These are phyloP conservation scores for Parathielavia hyrcaniae DNA, from an alignment of 495 filamentous ascomycete genomes.

Conservation along the genomic window DNA sequence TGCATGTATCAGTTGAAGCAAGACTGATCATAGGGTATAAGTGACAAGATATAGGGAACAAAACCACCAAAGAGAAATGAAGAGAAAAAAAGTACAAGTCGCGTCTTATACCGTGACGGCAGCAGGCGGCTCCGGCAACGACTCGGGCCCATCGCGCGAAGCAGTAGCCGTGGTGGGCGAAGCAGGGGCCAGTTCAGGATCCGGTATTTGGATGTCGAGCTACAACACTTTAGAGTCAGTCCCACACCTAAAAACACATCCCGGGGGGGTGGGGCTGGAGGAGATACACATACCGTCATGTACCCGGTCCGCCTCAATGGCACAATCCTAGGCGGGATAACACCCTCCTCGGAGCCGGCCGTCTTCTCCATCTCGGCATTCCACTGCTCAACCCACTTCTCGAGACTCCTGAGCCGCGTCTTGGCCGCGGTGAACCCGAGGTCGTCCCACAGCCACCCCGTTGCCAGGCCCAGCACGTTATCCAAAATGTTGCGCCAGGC, in stretches of 20 bases:
- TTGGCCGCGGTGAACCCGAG: constrained; percentile 68
- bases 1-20: constrained; percentile 7
- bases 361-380: constrained; percentile 59
- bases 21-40: constrained; percentile 7
- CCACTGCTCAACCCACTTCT: constrained; percentile 74
- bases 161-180: constrained; percentile 29
- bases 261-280: too few species aligned
- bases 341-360: constrained; percentile 46
- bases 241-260: neutral
- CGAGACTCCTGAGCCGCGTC: constrained; percentile 56
- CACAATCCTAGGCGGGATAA: constrained; percentile 61
- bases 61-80: neutral
- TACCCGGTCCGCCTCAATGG: constrained; percentile 77
- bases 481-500: constrained; percentile 66
- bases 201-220: constrained; percentile 37
- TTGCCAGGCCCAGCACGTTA: constrained; percentile 65
- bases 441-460: constrained; percentile 93
- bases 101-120: constrained; percentile 12
- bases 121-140: constrained; percentile 15
- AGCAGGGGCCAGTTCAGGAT: constrained; percentile 33
- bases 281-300: constrained; percentile 60
- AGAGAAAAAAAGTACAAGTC: neutral
- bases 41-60: neutral
- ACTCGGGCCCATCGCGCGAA: constrained; percentile 16
- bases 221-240: constrained; percentile 20